Conservation (phyloP, 768 basidiomycete species). For the Suillus paluster region DNA sequence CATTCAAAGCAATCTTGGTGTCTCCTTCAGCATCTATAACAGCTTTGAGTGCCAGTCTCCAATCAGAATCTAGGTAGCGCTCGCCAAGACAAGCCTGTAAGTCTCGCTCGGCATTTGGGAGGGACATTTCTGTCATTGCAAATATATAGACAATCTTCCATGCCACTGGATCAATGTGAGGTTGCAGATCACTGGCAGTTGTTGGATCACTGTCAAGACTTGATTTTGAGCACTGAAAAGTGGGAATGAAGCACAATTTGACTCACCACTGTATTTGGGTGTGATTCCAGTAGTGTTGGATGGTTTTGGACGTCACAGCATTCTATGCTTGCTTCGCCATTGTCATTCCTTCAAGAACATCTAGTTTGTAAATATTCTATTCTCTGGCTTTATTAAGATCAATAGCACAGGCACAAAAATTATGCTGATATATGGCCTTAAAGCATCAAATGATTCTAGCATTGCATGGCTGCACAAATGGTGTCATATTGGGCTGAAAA, state of each 20-base stretch:
- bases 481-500: no score
- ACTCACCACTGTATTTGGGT: conserved; percentile 24
- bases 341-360: conserved; percentile 38
- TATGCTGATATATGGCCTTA: neutral
- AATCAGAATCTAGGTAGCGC: conserved; percentile 3
- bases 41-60: conserved; percentile 10
- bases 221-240: neutral
- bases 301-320: conserved; percentile 27
- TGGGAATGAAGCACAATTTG: neutral
- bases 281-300: conserved; percentile 41
- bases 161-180: conserved; percentile 2
- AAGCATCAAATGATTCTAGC: conserved; percentile 1
- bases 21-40: conserved; percentile 14
- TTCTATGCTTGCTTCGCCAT: conserved; percentile 39
- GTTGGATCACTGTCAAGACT: neutral
- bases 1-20: neutral
- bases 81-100: conserved; percentile 15
- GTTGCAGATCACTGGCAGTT: neutral
- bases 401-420: neutral
- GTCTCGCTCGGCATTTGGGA: conserved; percentile 16
- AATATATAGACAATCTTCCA: conserved; percentile 14
- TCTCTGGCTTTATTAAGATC: neutral
- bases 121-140: conserved; percentile 13
- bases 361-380: conserved; percentile 39
- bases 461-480: conserved; percentile 1